These are phyloP conservation scores for Cenchrus purpureus DNA, from an alignment of 176 grass and related monocot species.

Conservation along the genomic window DNA sequence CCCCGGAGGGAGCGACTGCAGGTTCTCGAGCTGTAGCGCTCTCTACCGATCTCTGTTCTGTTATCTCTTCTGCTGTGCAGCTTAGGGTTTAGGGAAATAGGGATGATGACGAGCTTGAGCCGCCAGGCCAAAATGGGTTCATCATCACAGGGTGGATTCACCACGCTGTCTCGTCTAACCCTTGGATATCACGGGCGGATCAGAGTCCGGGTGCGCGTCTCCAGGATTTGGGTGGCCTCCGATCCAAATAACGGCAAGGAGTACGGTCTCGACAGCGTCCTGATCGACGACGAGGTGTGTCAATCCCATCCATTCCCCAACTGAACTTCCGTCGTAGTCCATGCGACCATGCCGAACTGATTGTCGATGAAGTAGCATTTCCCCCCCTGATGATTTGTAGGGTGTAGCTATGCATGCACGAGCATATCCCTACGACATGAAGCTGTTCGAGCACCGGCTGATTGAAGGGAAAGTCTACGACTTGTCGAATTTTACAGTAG, in stretches of 20 bases:
- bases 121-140: not conserved
- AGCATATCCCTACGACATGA: not conserved
- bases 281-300: slow-evolving; percentile 12
- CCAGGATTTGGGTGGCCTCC: slow-evolving; percentile 18
- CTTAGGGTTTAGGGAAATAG: too few relatives aligned
- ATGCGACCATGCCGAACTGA: not conserved
- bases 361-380: not conserved
- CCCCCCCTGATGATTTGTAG: not conserved
- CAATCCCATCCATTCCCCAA: not conserved
- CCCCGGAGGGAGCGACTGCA: too few relatives aligned
- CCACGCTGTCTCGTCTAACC: not conserved
- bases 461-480: slow-evolving; percentile 33
- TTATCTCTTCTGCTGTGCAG: too few relatives aligned
- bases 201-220: not conserved
- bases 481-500: slow-evolving; percentile 1
- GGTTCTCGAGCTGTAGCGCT: too few relatives aligned
- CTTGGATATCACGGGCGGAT: too few relatives aligned
- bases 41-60: too few relatives aligned
- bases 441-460: not conserved
- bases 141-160: not conserved
- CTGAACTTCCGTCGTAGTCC: too few relatives aligned
- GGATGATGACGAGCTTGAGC: not conserved
- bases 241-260: not conserved
- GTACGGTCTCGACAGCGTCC: not conserved
- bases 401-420: slow-evolving; percentile 16